Percentiles rank a stretch among this genome's conserved stretches.
Evolutionary conservation across 768 basidiomycete species (phyloP).

Genomic region (Suillus discolor): DNA sequence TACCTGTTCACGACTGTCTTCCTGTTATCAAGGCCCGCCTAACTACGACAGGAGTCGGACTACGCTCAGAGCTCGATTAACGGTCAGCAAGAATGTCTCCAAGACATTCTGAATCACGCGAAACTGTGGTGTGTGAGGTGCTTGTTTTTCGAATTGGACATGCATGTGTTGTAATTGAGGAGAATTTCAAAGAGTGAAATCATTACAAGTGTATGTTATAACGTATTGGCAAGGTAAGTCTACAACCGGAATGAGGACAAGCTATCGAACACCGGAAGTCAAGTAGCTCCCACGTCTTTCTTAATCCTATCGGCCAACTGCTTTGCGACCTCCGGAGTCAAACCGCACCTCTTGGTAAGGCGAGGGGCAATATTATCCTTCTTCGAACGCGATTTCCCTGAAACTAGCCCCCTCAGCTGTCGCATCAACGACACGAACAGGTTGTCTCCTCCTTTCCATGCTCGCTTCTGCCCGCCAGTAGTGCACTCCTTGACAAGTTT

Average conservation of each 20-base stretch:
- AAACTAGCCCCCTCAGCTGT: constrained; percentile 16
- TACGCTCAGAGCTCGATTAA: too few species aligned
- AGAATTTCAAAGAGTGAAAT: too few species aligned
- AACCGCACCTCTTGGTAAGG: constrained; percentile 28
- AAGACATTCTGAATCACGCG: too few species aligned
- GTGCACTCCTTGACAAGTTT: background rate
- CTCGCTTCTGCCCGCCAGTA: background rate
- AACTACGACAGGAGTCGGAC: too few species aligned
- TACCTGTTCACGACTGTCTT: too few species aligned
- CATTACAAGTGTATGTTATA: background rate
- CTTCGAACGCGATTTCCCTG: constrained; percentile 16
- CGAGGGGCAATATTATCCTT: constrained; percentile 22
- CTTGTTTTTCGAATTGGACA: too few species aligned
- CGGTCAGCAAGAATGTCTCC: too few species aligned
- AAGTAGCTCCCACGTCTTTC: background rate
- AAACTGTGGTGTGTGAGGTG: too few species aligned
- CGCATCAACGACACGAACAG: constrained; percentile 20
- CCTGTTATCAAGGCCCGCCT: too few species aligned
- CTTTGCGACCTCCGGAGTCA: constrained; percentile 26
- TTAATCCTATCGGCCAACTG: background rate
- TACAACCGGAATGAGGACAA: background rate
- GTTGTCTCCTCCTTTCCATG: background rate
- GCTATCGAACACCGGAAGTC: background rate
- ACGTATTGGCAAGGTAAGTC: background rate
- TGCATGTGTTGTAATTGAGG: too few species aligned